Evolutionary conservation across 1,139 yeast genomes (phyloP).

Genomic region (Geotrichum bryndzae): DNA sequence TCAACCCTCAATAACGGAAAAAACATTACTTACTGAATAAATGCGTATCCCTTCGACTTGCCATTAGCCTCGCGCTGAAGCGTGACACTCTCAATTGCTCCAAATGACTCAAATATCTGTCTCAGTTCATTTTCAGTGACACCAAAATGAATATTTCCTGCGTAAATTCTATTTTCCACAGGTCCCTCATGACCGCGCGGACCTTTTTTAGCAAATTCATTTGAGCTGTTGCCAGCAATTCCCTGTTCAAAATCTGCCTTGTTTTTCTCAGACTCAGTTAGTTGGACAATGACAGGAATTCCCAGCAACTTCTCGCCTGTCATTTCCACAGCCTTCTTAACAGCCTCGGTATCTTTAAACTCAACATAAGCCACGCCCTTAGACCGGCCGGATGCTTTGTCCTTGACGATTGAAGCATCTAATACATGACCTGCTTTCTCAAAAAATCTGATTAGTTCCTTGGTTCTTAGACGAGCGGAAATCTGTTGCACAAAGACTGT

Average conservation of each 20-base stretch:
- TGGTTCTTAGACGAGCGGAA: slow-evolving; percentile 34
- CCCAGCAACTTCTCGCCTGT: slow-evolving; percentile 37
- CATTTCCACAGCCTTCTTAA: slow-evolving; percentile 32
- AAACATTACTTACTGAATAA: slow-evolving; percentile 27
- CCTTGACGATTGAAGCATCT: slow-evolving; percentile 38
- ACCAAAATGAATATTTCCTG: slow-evolving; percentile 34
- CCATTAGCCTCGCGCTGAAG: slow-evolving; percentile 34
- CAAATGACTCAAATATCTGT: slow-evolving; percentile 34
- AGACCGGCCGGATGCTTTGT: slow-evolving; percentile 34
- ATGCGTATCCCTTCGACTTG: slow-evolving; percentile 36
- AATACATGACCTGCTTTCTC: slow-evolving; percentile 35
- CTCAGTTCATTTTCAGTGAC: slow-evolving; percentile 33
- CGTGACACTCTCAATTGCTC: slow-evolving; percentile 31
- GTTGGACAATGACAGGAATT: slow-evolving; percentile 36
- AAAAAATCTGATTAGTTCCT: slow-evolving; percentile 35
- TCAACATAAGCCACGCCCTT: slow-evolving; percentile 40
- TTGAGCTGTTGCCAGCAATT: neutral
- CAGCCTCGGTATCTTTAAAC: slow-evolving; percentile 32
- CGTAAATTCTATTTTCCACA: slow-evolving; percentile 28
- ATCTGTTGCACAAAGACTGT: slow-evolving; percentile 39
- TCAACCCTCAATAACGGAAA: neutral
- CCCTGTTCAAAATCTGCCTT: slow-evolving; percentile 28
- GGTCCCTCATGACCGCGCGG: slow-evolving; percentile 20
- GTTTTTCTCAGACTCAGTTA: slow-evolving; percentile 37
- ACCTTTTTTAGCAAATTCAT: neutral